These are phyloP conservation scores for Penicillium paradoxum DNA, from an alignment of 495 filamentous ascomycete species.

Conservation along the genomic window DNA sequence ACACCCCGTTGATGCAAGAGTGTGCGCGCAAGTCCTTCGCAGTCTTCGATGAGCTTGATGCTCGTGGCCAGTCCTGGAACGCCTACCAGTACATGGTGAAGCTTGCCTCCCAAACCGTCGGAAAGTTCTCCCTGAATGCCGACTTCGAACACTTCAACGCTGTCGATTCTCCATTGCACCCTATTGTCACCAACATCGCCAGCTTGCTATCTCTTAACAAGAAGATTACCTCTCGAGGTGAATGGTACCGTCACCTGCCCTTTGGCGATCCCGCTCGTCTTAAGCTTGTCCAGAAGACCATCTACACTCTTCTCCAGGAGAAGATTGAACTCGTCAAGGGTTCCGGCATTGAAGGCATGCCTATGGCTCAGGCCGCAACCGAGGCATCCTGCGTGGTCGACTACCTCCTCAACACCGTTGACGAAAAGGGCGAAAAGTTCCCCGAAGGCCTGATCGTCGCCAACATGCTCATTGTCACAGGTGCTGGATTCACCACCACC, in stretches of 20 bases:
- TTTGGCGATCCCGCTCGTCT: constrained; percentile 47
- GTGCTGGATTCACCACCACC: constrained; percentile 56
- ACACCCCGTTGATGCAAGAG: constrained; percentile 46
- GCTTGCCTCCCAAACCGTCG: constrained; percentile 46
- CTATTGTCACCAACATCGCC: constrained; percentile 35
- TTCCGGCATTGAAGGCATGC: constrained; percentile 27
- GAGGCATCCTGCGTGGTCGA: constrained; percentile 44
- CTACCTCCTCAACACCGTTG: constrained; percentile 41
- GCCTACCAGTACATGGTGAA: constrained; percentile 56
- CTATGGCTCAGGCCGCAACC: constrained; percentile 44
- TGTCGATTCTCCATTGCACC: constrained; percentile 36
- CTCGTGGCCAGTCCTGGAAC: constrained; percentile 44
- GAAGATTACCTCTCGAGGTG: constrained; percentile 38
- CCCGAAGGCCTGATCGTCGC: constrained; percentile 32
- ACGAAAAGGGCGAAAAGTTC: constrained; percentile 49
- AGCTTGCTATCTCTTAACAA: constrained; percentile 45
- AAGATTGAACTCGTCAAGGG: constrained; percentile 19
- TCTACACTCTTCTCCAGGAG: constrained; percentile 23
- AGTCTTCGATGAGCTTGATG: constrained; percentile 49
- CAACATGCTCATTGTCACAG: constrained; percentile 32
- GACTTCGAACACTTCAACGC: constrained; percentile 47
- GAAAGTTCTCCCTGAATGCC: constrained; percentile 41
- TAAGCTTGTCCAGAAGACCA: constrained; percentile 17
- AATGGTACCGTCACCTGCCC: constrained; percentile 48
- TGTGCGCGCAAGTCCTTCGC: constrained; percentile 33